Conservation (phyloP, 1,139 yeast species). For the Candida glucosophila region DNA sequence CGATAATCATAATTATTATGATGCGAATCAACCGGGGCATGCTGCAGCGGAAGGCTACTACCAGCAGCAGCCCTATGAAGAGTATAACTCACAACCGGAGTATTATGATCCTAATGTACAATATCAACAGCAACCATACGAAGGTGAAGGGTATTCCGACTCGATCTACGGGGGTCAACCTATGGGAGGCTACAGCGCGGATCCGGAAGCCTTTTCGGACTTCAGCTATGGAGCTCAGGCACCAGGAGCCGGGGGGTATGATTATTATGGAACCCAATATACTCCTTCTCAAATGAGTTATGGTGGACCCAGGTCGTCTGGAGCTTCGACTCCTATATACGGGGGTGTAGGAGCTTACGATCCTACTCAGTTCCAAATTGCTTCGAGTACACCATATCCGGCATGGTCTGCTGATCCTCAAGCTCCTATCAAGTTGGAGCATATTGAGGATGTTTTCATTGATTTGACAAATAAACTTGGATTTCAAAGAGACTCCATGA, state of each 20-base stretch:
- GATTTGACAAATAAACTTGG: slow-evolving; percentile 90
- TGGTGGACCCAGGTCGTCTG: slow-evolving; percentile 80
- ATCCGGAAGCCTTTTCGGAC: slow-evolving; percentile 72
- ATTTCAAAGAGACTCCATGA: slow-evolving; percentile 95
- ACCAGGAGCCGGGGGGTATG: slow-evolving; percentile 61
- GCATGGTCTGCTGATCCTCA: slow-evolving; percentile 94
- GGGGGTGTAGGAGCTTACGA: slow-evolving; percentile 60
- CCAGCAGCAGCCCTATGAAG: slow-evolving; percentile 37
- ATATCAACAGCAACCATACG: slow-evolving; percentile 44
- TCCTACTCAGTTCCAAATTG: slow-evolving; percentile 53
- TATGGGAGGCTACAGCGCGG: slow-evolving; percentile 39
- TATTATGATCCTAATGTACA: slow-evolving; percentile 44
- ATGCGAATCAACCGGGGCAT: slow-evolving; percentile 33
- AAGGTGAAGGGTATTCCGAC: slow-evolving; percentile 41
- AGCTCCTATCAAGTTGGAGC: slow-evolving; percentile 72
- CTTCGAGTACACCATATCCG: slow-evolving; percentile 74
- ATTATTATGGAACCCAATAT: slow-evolving; percentile 72
- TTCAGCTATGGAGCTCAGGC: slow-evolving; percentile 68
- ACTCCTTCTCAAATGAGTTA: slow-evolving; percentile 80
- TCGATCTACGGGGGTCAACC: slow-evolving; percentile 22
- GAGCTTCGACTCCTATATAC: slow-evolving; percentile 93
- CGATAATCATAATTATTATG: slow-evolving; percentile 44
- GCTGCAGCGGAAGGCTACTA: slow-evolving; percentile 35
- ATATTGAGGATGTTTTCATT: slow-evolving; percentile 84
- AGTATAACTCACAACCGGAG: slow-evolving; percentile 23